Evolutionary conservation across 805 yeast genomes (phyloP).

Genomic region (Priceomyces fermenticarens): DNA sequence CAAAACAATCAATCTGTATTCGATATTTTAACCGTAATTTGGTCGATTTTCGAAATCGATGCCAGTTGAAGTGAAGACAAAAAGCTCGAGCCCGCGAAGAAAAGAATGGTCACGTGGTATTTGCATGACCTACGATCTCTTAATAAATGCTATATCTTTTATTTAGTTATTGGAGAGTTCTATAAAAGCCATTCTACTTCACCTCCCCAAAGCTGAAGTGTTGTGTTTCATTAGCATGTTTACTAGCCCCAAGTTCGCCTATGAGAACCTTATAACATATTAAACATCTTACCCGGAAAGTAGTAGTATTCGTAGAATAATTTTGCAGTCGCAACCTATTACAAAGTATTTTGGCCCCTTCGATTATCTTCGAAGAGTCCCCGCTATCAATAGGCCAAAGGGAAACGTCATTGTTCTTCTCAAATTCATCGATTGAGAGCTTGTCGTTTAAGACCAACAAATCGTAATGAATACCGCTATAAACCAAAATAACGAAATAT

Average conservation of each 20-base stretch:
- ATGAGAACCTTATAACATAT: conserved; percentile 48
- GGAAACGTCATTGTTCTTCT: conserved; percentile 32
- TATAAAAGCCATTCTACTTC: conserved; percentile 6
- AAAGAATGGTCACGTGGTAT: too few species aligned
- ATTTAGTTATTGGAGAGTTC: too few species aligned
- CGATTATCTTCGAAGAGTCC: conserved; percentile 30
- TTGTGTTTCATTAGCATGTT: conserved; percentile 61
- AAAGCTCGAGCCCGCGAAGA: too few species aligned
- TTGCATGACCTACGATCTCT: too few species aligned
- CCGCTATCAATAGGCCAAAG: conserved; percentile 37
- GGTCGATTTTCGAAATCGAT: too few species aligned
- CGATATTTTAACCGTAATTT: too few species aligned
- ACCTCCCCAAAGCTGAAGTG: conserved; percentile 64
- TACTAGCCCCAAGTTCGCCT: conserved; percentile 64
- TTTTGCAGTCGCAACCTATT: conserved; percentile 46
- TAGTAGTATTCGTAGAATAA: conserved; percentile 63
- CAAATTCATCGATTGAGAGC: conserved; percentile 16
- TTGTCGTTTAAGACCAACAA: conserved; percentile 41
- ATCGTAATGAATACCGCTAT: conserved; percentile 76
- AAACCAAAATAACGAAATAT: conserved; percentile 52
- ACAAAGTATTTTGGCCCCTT: conserved; percentile 40
- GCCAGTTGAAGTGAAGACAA: too few species aligned
- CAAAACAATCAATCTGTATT: too few species aligned
- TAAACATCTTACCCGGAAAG: conserved; percentile 55
- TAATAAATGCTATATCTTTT: too few species aligned